phyloP scores from a whole-genome alignment of 202 grass and related monocot genomes.

The Elaeis oleifera region DNA sequence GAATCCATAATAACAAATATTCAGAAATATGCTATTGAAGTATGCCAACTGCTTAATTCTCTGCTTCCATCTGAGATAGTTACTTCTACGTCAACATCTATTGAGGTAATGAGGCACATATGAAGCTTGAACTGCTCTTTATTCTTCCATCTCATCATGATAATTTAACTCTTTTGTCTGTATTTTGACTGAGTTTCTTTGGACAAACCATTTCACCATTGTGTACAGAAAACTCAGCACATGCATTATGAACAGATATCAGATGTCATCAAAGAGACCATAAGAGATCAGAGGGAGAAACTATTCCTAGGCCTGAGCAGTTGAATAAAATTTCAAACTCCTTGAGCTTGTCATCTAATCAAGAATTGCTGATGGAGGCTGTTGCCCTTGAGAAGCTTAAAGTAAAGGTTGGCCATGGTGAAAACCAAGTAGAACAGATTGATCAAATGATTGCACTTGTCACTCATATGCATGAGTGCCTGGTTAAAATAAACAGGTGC shows the following conservation, averaged over 20 bases:
- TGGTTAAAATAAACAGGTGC: conserved; percentile 59
- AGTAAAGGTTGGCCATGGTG: conserved; percentile 6
- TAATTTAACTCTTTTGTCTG: background rate
- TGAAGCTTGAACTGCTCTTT: too few species aligned
- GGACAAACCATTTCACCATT: conserved; percentile 18
- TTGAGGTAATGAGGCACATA: conserved; percentile 54
- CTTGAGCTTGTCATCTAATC: conserved; percentile 77
- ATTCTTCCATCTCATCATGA: too few species aligned
- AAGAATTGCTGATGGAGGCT: conserved; percentile 85
- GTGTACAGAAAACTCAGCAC: conserved; percentile 49
- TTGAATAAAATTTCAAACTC: conserved; percentile 44
- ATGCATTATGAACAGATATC: conserved; percentile 51
- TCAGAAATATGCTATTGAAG: conserved; percentile 51
- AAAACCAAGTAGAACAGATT: conserved; percentile 22
- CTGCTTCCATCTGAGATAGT: conserved; percentile 35
- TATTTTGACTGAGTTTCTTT: background rate
- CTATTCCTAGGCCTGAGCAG: conserved; percentile 33
- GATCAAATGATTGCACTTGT: conserved; percentile 31
- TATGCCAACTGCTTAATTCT: conserved; percentile 57
- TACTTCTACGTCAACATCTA: conserved; percentile 37
- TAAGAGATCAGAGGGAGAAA: conserved; percentile 34
- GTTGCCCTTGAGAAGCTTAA: conserved; percentile 74
- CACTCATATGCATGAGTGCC: conserved; percentile 59
- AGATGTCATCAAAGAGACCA: conserved; percentile 43
- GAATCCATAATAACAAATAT: conserved; percentile 70